Conservation (phyloP, 2,329 filamentous ascomycete species). For the Diplodia intermedia region DNA sequence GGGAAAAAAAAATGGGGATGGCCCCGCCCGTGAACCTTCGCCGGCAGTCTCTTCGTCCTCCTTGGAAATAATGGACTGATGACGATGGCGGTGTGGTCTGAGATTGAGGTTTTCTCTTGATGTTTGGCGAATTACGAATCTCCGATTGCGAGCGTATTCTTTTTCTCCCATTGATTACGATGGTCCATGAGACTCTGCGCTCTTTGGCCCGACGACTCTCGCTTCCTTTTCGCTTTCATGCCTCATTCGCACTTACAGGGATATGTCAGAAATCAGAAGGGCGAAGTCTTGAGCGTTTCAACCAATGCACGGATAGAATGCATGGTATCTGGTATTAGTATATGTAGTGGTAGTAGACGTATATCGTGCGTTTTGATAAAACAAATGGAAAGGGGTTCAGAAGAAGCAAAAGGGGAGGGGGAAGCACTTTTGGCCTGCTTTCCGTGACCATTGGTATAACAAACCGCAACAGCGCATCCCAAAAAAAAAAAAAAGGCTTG, state of each 20-base stretch:
- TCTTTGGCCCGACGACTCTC: background rate
- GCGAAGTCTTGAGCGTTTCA: background rate
- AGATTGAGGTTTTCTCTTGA: too few species aligned
- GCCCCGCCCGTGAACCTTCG: background rate
- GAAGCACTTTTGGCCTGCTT: conserved; percentile 2
- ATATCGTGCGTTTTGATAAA: background rate
- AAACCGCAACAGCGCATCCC: background rate
- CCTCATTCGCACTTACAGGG: background rate
- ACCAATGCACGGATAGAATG: background rate
- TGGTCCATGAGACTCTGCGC: background rate
- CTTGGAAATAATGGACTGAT: background rate
- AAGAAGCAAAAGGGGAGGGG: background rate
- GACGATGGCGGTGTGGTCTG: background rate
- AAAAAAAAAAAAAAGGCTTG: background rate
- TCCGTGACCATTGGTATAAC: background rate
- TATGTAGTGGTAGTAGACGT: background rate
- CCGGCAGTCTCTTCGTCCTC: background rate
- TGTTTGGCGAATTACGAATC: background rate
- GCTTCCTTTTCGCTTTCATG: background rate
- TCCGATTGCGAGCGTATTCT: background rate
- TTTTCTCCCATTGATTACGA: background rate
- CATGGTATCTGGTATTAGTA: background rate
- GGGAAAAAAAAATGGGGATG: background rate
- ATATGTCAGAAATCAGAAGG: background rate
- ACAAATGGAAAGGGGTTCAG: background rate